A percentile compares a stretch with the other conserved stretches of the same genome.
phyloP scores from a whole-genome alignment of 306 rosid species.

The Cicer arietinum region DNA sequence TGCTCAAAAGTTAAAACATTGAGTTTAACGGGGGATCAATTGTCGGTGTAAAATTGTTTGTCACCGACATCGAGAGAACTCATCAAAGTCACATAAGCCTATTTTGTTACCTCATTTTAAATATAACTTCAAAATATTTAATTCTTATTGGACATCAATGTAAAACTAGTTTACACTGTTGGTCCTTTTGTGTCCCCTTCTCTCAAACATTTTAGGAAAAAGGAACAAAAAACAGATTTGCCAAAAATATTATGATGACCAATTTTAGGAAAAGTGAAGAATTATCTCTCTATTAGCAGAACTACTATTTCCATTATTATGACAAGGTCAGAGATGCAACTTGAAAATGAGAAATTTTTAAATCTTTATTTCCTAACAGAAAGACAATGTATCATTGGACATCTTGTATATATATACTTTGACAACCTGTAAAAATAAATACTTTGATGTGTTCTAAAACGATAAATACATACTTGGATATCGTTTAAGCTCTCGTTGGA shows the following conservation, averaged over 20 bases:
- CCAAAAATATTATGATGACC: too few species aligned
- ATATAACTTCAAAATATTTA: too few species aligned
- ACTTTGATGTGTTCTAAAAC: background rate
- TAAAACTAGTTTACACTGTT: too few species aligned
- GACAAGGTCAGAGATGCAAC: background rate
- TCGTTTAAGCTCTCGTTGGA: conserved; percentile 89
- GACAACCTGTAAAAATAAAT: background rate
- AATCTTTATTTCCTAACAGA: background rate
- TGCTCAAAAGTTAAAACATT: background rate
- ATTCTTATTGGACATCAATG: too few species aligned
- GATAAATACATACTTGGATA: conserved; percentile 78
- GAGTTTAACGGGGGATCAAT: too few species aligned
- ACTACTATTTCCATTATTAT: background rate
- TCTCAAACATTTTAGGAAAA: too few species aligned
- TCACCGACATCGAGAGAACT: too few species aligned
- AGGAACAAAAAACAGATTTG: background rate
- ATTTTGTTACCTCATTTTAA: too few species aligned
- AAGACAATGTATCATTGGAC: background rate
- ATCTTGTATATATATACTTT: background rate
- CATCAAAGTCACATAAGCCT: too few species aligned
- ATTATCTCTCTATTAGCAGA: background rate
- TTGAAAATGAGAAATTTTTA: background rate
- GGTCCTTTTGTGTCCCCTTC: too few species aligned
- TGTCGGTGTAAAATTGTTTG: too few species aligned
- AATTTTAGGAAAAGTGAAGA: background rate